Evolutionary conservation across 2,329 filamentous ascomycete genomes (phyloP), one percentile per base, ranked within the genome.

Genomic region (Fusarium sp.): DNA sequence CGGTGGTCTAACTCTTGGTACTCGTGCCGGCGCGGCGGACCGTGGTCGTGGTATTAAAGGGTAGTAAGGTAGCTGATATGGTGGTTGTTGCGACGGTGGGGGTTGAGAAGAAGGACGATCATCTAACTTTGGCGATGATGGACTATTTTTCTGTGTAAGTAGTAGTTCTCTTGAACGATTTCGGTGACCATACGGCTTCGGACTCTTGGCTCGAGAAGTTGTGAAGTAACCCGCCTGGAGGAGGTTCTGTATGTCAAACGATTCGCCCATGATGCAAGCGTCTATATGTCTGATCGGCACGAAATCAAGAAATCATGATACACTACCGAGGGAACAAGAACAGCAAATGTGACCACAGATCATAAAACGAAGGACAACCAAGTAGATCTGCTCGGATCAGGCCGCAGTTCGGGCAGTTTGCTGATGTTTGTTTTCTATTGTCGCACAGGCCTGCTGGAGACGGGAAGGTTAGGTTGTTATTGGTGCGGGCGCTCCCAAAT

Each of bases 191-290:
- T 72, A 82, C 81, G 73, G 75, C 49, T 72, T 75, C 54, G 79
- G 73, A 62, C 77, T 80, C 63, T 77, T 81, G 42, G 83, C 82
- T 71, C 87, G 83, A 14, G 86, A 84, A 38, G 85, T 87, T 72
- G 82, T 85, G 78, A 86, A 89, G 65, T 85, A 87, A 61, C 87
- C 87, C 74, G 85, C 86, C 73, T 84, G 80, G 42, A 89, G 82
- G 69, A 87, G 80, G 70, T 83, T 82, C 48, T 87, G 81, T 44
- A 88, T 84, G 72, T 87, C 83, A 60, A 83, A 75, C 63, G 80
- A 80, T 64, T 85, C 83, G 63, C 81, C 83, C 85, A 87, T 87
- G 54, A 73, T 84, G 80, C 33, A 36, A 52, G 33, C 64, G 66
- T 67, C 66, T 74, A 75, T 59, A 69, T 63, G 63, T 63, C 38